These are phyloP conservation scores for Xylaria flabelliformis DNA, from an alignment of 495 filamentous ascomycete genomes.

Conservation along the genomic window DNA sequence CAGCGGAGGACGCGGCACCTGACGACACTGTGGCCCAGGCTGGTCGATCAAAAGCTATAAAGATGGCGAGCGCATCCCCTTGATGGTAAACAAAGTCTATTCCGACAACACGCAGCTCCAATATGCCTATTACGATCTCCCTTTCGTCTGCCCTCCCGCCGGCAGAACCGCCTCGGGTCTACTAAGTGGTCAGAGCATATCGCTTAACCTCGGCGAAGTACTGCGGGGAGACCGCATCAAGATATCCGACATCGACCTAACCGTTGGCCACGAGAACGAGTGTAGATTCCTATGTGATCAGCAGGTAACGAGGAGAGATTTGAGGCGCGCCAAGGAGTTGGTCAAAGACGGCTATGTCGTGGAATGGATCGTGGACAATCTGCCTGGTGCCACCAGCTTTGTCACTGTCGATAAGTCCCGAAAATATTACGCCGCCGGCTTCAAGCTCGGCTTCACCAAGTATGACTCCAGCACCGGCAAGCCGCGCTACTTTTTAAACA, in stretches of 20 bases:
- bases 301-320: conserved; percentile 66
- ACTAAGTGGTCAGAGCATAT: conserved; percentile 79
- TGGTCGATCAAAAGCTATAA: conserved; percentile 82
- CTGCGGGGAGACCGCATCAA: conserved; percentile 89
- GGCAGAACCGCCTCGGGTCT: conserved; percentile 71
- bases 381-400: conserved; percentile 91
- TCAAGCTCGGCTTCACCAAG: conserved; percentile 87
- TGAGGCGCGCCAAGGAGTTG: conserved; percentile 75
- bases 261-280: conserved; percentile 79
- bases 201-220: conserved; percentile 91
- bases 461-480: conserved; percentile 64
- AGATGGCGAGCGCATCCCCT: conserved; percentile 79
- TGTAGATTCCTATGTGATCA: conserved; percentile 78
- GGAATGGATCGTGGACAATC: conserved; percentile 96
- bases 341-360: conserved; percentile 85
- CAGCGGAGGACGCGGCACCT: conserved; percentile 20
- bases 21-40: conserved; percentile 50
- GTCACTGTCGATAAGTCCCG: conserved; percentile 86
- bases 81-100: conserved; percentile 95
- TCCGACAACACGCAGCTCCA: conserved; percentile 91
- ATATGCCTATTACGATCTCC: conserved; percentile 92
- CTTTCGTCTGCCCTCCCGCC: conserved; percentile 87
- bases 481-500: conserved; percentile 82
- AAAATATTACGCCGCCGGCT: conserved; percentile 95
- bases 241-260: conserved; percentile 85